Evolutionary conservation across 164 flowering plant genomes (phyloP).

Genomic region (Euptelea pleiosperma): DNA sequence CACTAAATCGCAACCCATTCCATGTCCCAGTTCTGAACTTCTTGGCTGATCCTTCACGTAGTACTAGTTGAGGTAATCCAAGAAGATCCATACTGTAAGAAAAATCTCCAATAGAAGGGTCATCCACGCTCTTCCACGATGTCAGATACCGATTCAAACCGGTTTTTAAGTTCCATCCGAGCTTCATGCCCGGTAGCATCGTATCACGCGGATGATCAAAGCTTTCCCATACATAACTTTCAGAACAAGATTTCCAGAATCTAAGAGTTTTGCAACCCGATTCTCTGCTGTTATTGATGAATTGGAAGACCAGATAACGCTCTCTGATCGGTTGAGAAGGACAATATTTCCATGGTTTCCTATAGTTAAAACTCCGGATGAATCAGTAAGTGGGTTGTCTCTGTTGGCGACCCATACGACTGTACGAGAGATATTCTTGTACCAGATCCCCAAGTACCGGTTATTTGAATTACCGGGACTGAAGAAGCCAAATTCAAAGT

Average conservation of each 20-base stretch:
- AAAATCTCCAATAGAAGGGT: conserved; percentile 29
- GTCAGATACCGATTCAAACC: conserved; percentile 16
- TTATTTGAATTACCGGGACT: not conserved
- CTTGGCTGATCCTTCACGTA: conserved; percentile 3
- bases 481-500: conserved; percentile 12
- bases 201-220: conserved; percentile 25
- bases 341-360: too few species aligned
- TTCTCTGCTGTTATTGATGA: too few species aligned
- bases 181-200: conserved; percentile 21
- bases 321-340: too few species aligned
- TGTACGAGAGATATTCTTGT: too few species aligned
- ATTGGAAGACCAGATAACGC: too few species aligned
- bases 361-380: conserved; percentile 11
- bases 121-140: conserved; percentile 36
- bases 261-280: too few species aligned
- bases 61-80: conserved; percentile 23
- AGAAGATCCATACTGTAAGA: conserved; percentile 16
- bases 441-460: too few species aligned
- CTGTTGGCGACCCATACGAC: too few species aligned
- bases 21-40: conserved; percentile 38
- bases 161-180: conserved; percentile 16
- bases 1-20: conserved; percentile 45
- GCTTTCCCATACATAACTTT: conserved; percentile 21
- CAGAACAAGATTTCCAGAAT: conserved; percentile 15
- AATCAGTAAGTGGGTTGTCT: conserved; percentile 7